Conservation (phyloP, 108 stramenopile genomes). For the Cyclotella baltica region DNA sequence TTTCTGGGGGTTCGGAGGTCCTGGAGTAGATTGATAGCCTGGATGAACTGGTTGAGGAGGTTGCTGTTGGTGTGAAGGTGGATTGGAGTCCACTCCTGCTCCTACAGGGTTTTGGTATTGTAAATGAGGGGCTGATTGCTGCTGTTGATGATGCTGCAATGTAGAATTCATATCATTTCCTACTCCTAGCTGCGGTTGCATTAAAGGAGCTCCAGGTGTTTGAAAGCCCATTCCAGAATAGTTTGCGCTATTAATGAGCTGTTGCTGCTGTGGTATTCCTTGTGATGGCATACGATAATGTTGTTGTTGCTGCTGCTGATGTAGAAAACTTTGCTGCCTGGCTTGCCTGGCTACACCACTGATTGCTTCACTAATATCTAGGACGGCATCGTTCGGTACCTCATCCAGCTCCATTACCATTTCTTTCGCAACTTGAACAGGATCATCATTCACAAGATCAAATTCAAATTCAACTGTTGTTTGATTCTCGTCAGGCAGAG, state of each 20-base stretch:
- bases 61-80: background rate
- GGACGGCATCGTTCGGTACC: constrained; percentile 78
- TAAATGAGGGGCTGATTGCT: constrained; percentile 14
- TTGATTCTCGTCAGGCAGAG: constrained; percentile 80
- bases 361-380: constrained; percentile 88
- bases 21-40: background rate
- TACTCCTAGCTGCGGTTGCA: constrained; percentile 21
- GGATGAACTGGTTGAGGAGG: background rate
- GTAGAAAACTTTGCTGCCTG: constrained; percentile 74
- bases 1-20: background rate
- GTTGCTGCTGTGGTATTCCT: constrained; percentile 18
- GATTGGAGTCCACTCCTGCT: background rate
- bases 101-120: constrained; percentile 8
- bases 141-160: constrained; percentile 47
- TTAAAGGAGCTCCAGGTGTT: constrained; percentile 10
- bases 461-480: constrained; percentile 89
- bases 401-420: constrained; percentile 85
- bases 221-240: constrained; percentile 33
- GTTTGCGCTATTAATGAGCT: constrained; percentile 35
- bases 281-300: constrained; percentile 24
- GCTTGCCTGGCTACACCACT: constrained; percentile 82
- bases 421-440: constrained; percentile 87
- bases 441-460: constrained; percentile 88
- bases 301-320: constrained; percentile 55
- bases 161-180: constrained; percentile 28